Evolutionary conservation across 139 green algal species (phyloP).

Genomic region (Astrephomene gubernaculifera): DNA sequence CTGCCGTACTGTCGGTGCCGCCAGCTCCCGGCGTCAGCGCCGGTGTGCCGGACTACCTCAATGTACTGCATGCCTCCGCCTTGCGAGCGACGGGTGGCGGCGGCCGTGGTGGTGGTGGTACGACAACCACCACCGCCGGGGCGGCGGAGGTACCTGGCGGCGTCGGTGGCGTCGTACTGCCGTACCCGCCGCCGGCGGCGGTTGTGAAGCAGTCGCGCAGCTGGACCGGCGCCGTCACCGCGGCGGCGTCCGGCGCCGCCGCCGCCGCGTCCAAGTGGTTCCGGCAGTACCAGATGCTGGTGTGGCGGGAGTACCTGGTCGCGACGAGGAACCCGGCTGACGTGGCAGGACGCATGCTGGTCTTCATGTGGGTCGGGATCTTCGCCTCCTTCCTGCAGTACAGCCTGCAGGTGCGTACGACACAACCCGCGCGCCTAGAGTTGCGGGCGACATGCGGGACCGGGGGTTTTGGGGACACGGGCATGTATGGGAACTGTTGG

Average conservation of each 20-base stretch:
- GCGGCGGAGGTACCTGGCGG: background rate
- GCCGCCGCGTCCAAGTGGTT: conserved; percentile 1
- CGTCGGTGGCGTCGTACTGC: background rate
- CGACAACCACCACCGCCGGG: background rate
- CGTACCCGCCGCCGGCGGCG: background rate
- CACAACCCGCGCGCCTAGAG: too few species aligned
- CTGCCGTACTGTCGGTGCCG: background rate
- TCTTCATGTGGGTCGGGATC: conserved; percentile 70
- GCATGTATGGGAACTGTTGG: background rate
- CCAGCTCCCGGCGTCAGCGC: conserved; percentile 14
- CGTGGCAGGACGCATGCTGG: conserved; percentile 68
- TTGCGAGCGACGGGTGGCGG: background rate
- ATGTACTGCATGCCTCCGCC: too few species aligned
- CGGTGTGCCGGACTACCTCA: conserved; percentile 31
- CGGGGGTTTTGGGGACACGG: background rate
- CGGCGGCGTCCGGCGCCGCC: background rate
- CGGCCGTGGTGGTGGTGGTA: background rate
- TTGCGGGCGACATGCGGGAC: background rate
- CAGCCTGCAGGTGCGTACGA: conserved; percentile 30
- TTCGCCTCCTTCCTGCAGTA: conserved; percentile 53
- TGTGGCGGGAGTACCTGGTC: conserved; percentile 54
- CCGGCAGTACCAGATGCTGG: conserved; percentile 40
- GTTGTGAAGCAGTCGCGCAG: too few species aligned
- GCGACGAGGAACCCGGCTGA: conserved; percentile 74
- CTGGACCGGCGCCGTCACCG: background rate